phyloP scores from a whole-genome alignment of 306 rosid genomes.

The Vigna hirtella region DNA sequence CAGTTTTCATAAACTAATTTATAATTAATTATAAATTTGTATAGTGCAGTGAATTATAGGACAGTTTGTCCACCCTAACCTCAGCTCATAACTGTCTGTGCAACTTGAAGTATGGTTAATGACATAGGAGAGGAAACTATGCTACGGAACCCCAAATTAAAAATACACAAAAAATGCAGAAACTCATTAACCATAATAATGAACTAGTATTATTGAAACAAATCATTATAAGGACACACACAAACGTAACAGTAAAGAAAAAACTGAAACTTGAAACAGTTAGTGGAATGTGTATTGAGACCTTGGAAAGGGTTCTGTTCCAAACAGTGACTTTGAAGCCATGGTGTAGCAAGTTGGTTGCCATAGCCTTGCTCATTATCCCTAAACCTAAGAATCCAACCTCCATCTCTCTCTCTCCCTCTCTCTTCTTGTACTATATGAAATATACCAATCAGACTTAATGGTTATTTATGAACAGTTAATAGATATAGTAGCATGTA shows the following conservation, averaged over 20 bases:
- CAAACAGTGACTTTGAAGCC: slow-evolving; percentile 87
- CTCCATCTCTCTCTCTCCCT: no score
- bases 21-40: no score
- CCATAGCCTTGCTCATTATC: slow-evolving; percentile 54
- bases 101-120: neutral
- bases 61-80: no score
- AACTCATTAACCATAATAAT: neutral
- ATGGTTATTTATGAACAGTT: no score
- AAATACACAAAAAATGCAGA: neutral
- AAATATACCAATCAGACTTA: no score
- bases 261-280: neutral
- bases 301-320: slow-evolving; percentile 91
- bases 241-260: neutral
- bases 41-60: no score
- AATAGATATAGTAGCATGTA: no score
- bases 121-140: neutral
- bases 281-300: slow-evolving; percentile 20
- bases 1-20: no score
- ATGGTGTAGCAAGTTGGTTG: slow-evolving; percentile 63
- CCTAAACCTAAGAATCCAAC: no score
- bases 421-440: no score
- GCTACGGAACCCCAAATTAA: neutral
- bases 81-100: slow-evolving; percentile 22
- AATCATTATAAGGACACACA: slow-evolving; percentile 12
- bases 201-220: slow-evolving; percentile 7